phyloP scores from a whole-genome alignment of 768 basidiomycete species.

The Mycena latifolia region DNA sequence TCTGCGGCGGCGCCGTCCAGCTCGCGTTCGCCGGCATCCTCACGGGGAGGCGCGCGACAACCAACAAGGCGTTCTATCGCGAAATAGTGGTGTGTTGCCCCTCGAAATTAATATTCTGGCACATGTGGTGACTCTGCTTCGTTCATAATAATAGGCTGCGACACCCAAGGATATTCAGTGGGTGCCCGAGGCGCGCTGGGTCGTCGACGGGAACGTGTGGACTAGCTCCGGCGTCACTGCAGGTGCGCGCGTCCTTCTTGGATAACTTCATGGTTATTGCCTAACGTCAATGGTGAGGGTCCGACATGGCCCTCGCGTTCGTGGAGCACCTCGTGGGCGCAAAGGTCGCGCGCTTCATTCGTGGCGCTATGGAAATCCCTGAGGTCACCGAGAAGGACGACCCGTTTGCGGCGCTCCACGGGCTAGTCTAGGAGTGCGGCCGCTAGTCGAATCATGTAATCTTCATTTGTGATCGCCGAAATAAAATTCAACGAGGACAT shows the following conservation, averaged over 20 bases:
- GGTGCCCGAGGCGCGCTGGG: no score
- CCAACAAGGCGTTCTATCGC: conserved; percentile 49
- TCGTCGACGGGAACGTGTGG: no score
- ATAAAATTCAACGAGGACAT: no score
- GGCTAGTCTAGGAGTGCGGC: conserved; percentile 36
- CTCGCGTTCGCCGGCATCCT: conserved; percentile 48
- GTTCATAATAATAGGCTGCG: conserved; percentile 32
- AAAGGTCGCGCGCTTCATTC: conserved; percentile 34
- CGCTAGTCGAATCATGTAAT: no score
- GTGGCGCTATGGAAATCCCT: conserved; percentile 36
- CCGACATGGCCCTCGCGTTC: conserved; percentile 50
- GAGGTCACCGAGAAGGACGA: conserved; percentile 38
- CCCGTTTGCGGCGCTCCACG: conserved; percentile 41
- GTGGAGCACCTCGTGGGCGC: conserved; percentile 43
- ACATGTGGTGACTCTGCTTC: conserved; percentile 31
- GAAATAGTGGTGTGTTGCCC: conserved; percentile 37
- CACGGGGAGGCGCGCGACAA: conserved; percentile 51
- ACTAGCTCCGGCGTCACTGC: no score
- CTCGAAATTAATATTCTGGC: conserved; percentile 31
- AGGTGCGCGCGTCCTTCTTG: no score
- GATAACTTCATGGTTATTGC: no score
- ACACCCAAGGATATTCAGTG: no score
- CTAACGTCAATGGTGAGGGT: no score
- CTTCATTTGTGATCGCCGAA: no score
- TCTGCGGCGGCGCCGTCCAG: conserved; percentile 51